Conservation (phyloP, 2,329 filamentous ascomycete genomes). For the Fusarium sp. region DNA sequence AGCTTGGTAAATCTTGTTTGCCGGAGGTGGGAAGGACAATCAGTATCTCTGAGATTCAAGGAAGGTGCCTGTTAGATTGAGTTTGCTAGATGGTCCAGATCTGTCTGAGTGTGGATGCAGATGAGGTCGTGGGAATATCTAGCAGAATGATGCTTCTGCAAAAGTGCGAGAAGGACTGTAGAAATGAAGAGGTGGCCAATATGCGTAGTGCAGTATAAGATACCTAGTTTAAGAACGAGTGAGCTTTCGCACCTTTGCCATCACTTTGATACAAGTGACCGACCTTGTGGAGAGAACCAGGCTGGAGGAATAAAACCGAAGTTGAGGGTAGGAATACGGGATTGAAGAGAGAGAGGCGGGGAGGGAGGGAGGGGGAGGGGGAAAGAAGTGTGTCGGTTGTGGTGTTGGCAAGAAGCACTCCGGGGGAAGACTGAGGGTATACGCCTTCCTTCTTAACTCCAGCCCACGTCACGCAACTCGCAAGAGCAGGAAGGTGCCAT, state of each 20-base stretch:
- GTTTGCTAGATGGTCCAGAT: slow-evolving; percentile 23
- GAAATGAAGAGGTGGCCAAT: neutral
- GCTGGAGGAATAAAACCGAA: slow-evolving; percentile 3
- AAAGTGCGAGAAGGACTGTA: slow-evolving; percentile 6
- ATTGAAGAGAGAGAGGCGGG: neutral
- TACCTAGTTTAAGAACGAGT: slow-evolving; percentile 18
- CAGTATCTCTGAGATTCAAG: slow-evolving; percentile 33
- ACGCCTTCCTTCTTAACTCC: slow-evolving; percentile 13
- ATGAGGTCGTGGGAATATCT: neutral
- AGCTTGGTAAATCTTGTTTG: slow-evolving; percentile 31
- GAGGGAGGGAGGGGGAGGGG: neutral
- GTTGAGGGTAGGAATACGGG: neutral
- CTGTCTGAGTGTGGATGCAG: slow-evolving; percentile 5
- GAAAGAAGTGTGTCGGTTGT: slow-evolving; percentile 1
- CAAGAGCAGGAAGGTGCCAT: neutral
- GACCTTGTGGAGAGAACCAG: slow-evolving; percentile 2
- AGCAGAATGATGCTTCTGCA: slow-evolving; percentile 8
- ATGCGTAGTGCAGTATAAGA: slow-evolving; percentile 12
- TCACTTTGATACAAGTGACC: slow-evolving; percentile 7
- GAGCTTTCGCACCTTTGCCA: slow-evolving; percentile 22
- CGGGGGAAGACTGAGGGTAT: neutral
- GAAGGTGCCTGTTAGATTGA: slow-evolving; percentile 46
- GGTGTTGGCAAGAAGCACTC: neutral
- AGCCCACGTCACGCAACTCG: neutral
- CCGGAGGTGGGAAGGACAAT: slow-evolving; percentile 26